Base-by-base conservation (phyloP, 495 filamentous ascomycete species). In the Penicillium crystallinum region DNA sequence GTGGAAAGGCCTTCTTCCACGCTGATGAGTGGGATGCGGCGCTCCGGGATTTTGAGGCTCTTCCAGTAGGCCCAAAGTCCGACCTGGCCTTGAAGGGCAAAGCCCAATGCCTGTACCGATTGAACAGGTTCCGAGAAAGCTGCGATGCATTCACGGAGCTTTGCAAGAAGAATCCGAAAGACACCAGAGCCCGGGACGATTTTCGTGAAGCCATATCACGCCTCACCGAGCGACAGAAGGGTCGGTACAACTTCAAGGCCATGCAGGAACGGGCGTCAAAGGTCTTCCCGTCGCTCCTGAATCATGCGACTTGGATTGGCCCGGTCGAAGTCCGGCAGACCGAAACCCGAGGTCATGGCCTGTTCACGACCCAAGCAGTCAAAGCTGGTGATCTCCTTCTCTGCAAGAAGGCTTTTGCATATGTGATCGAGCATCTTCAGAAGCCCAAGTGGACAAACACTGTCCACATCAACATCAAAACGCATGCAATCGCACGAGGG, bases 391-490 rank as follows among this genome's bases (percentile, higher is more conserved):
- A 81, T 6, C 63, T 83, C 1, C 56, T 83, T 0, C 48, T 82
- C 10, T 79, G 73, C 40, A 78, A 83, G 53, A 84, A 83, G 49
- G 77, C 79, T 1, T 79, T 82, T 52, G 59, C 56, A 14, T 46
- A 62, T 52, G 53, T 65, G 19, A 69, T 54, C n/a, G 29, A 23
- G 3, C 23, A 30, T 0, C 29, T 18, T 21, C 23, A 31, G 21
- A 27, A 52, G 46, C 21, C 21, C 6, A 23, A n/a, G 14, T 41
- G 38, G 38, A 18, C 22, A 6, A 33, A 23, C 19, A 46, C 30
- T 0, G 4, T 73, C 17, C 48, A 72, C n/a, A 48, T 76, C 11
- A 71, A 77, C 54, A 14, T 51, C 2, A 55, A 72, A 14, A 69
- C 56, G 11, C 43, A 55, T 4, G 56, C 11, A 44, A 12, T 15